Evolutionary conservation across 257 asterid species (phyloP).

Genomic region (Datura wrightii): DNA sequence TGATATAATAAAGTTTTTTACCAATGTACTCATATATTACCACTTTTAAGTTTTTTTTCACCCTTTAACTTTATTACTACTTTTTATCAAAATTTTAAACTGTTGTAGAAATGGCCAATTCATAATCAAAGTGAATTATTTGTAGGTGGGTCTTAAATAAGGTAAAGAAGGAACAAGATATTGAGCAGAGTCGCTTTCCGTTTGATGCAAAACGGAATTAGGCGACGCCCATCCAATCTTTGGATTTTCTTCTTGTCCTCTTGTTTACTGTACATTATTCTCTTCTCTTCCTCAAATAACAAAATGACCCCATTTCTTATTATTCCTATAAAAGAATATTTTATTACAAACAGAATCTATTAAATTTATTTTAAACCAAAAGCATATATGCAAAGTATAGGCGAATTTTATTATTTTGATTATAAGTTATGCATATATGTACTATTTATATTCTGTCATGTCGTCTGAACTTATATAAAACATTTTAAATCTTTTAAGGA

Average conservation of each 20-base stretch:
- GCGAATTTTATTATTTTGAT: not conserved
- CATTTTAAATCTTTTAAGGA: not conserved
- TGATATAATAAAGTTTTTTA: not conserved
- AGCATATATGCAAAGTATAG: not conserved
- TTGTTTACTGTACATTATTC: conserved; percentile 31
- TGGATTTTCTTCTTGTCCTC: conserved; percentile 40
- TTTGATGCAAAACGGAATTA: conserved; percentile 36
- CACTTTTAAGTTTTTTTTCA: not conserved
- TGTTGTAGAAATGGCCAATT: not conserved
- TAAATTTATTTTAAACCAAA: not conserved
- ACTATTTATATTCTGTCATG: not conserved
- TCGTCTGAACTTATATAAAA: not conserved
- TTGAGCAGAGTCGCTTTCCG: conserved; percentile 28
- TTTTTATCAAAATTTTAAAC: not conserved
- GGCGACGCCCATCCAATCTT: conserved; percentile 36
- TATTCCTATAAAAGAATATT: not conserved
- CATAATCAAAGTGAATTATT: not conserved
- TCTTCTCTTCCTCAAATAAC: not conserved
- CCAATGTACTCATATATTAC: not conserved
- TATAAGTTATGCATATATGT: not conserved
- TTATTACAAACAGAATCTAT: not conserved
- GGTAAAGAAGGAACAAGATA: not conserved
- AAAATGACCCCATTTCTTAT: conserved; percentile 33
- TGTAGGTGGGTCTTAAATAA: not conserved
- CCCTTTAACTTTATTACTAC: not conserved